Conservation (phyloP, 257 asterid species). For the Ajuga chamaepitys region DNA sequence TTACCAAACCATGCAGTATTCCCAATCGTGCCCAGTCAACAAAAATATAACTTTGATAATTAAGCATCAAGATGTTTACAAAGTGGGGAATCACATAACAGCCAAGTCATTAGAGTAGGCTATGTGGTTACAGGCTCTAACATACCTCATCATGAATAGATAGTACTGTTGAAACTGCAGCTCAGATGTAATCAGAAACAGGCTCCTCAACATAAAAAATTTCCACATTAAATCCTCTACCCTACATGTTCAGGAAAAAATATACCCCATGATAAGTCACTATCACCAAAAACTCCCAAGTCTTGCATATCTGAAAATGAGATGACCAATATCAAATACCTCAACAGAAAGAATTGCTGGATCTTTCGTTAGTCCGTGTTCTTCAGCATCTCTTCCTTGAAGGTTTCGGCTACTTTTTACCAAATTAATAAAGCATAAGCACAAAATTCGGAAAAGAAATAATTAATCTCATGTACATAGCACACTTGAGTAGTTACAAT, state of each 20-base stretch:
- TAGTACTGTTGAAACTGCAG: constrained; percentile 69
- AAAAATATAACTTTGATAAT: neutral
- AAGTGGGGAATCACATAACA: neutral
- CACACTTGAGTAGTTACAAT: neutral
- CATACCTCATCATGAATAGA: constrained; percentile 76
- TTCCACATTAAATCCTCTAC: constrained; percentile 86
- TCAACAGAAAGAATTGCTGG: constrained; percentile 94
- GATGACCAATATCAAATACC: constrained; percentile 33
- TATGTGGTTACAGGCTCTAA: no score
- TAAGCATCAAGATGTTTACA: neutral
- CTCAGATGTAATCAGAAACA: constrained; percentile 73
- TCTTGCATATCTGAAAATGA: neutral
- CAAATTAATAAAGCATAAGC: constrained; percentile 12
- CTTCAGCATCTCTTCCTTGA: constrained; percentile 39
- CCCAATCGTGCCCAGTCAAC: neutral
- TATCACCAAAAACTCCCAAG: neutral
- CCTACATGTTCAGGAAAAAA: constrained; percentile 37
- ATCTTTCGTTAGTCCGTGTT: constrained; percentile 44
- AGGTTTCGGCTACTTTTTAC: constrained; percentile 43
- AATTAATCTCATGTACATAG: neutral
- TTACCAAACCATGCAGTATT: neutral
- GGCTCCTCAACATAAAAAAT: constrained; percentile 74
- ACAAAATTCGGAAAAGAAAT: neutral
- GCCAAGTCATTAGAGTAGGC: no score
- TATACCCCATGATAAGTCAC: neutral